These are phyloP conservation scores for Aspergillus latus DNA, from an alignment of 2,329 filamentous ascomycete genomes.

Conservation along the genomic window DNA sequence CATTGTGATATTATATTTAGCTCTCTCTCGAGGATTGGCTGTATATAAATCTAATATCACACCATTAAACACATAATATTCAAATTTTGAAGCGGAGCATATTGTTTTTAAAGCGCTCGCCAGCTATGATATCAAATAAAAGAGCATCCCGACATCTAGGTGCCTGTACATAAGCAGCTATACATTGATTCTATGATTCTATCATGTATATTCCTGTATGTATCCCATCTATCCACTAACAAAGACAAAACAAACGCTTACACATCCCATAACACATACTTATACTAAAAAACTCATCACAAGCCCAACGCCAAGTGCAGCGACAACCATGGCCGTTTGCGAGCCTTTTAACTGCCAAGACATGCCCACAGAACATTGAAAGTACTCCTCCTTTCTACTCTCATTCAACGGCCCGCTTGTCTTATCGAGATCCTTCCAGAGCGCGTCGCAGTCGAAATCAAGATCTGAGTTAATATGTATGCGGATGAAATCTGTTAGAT, in stretches of 20 bases:
- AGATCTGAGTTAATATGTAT: slow-evolving; percentile 3
- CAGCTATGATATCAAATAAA: no score
- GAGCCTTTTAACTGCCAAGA: neutral
- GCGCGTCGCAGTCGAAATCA: neutral
- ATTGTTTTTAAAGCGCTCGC: no score
- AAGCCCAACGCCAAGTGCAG: neutral
- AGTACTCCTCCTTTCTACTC: neutral
- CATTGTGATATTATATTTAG: neutral
- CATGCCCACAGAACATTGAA: neutral
- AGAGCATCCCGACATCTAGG: no score
- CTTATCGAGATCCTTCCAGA: neutral
- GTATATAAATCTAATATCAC: neutral
- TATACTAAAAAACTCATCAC: neutral
- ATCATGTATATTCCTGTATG: no score
- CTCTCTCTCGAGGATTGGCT: neutral
- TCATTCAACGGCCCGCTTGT: slow-evolving; percentile 3
- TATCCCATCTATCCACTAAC: no score
- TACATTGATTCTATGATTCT: no score
- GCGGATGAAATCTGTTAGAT: neutral
- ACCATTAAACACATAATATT: neutral
- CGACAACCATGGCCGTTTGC: neutral
- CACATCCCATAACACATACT: neutral
- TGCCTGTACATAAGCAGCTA: no score
- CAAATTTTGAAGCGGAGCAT: no score
- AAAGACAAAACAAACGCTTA: no score